These are phyloP conservation scores for Tephrocybe sp. DNA, from an alignment of 768 basidiomycete species.

Conservation along the genomic window DNA sequence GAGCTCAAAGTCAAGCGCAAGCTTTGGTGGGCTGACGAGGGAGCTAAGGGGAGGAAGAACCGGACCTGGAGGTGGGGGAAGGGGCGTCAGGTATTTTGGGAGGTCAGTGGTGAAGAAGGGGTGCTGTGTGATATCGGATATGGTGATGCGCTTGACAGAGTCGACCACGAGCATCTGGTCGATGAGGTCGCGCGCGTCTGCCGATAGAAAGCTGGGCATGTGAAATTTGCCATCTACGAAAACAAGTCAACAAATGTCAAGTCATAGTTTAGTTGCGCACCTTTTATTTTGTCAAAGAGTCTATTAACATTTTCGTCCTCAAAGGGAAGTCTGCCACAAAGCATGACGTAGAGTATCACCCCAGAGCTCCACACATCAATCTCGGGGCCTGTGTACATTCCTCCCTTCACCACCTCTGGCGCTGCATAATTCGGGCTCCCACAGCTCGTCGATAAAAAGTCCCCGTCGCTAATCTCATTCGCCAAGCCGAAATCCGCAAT, in stretches of 20 bases:
- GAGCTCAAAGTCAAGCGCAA: constrained; percentile 71
- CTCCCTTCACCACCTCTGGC: constrained; percentile 95
- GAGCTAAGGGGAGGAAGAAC: constrained; percentile 72
- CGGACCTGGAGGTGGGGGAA: constrained; percentile 75
- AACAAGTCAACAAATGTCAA: constrained; percentile 3
- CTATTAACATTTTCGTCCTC: constrained; percentile 95
- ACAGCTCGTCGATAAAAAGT: constrained; percentile 95
- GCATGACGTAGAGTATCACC: constrained; percentile 98
- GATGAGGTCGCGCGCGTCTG: constrained; percentile 78
- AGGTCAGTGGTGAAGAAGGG: constrained; percentile 89
- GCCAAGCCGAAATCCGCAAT: constrained; percentile 99
- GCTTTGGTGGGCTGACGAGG: constrained; percentile 65
- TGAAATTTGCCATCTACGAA: constrained; percentile 79
- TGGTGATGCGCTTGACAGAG: constrained; percentile 91
- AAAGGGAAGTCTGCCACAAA: constrained; percentile 93
- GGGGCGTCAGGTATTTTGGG: constrained; percentile 80
- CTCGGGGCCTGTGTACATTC: constrained; percentile 94
- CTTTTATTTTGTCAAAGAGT: constrained; percentile 92
- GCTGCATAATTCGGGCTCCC: constrained; percentile 99
- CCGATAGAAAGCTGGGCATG: constrained; percentile 76
- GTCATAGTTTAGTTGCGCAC: constrained; percentile 36
- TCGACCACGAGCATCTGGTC: constrained; percentile 90
- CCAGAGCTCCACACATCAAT: constrained; percentile 99
- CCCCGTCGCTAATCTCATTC: constrained; percentile 94
- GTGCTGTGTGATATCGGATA: constrained; percentile 86